These are phyloP conservation scores for Tilletia setariae DNA, from an alignment of 1,284 basidiomycete species.

Conservation along the genomic window DNA sequence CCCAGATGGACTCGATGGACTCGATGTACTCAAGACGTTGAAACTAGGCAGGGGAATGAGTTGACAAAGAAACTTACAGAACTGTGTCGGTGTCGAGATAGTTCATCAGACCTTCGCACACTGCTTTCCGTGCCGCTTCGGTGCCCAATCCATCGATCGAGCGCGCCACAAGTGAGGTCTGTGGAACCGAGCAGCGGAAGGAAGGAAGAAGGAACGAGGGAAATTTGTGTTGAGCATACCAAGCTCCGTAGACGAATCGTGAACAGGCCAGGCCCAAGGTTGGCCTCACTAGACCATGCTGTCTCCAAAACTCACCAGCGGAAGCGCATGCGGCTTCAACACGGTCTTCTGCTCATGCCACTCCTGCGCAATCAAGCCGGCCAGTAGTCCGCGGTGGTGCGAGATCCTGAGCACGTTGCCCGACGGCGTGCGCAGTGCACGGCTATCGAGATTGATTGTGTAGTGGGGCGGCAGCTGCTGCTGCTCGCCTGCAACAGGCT, in stretches of 20 bases:
- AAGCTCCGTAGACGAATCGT: too few species aligned
- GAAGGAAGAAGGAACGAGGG: slow-evolving; percentile 15
- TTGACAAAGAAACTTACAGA: slow-evolving; percentile 60
- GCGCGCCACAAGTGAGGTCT: slow-evolving; percentile 85
- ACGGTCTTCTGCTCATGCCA: slow-evolving; percentile 89
- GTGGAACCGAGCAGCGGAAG: slow-evolving; percentile 20
- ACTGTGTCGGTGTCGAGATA: slow-evolving; percentile 96
- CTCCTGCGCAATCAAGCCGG: slow-evolving; percentile 83
- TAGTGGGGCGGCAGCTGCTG: slow-evolving; percentile 56
- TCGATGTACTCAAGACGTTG: too few species aligned
- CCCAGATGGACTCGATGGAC: too few species aligned
- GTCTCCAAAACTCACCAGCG: slow-evolving; percentile 69
- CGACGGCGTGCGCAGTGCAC: slow-evolving; percentile 79
- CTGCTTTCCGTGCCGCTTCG: slow-evolving; percentile 63
- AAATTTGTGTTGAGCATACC: slow-evolving; percentile 18
- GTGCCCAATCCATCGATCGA: slow-evolving; percentile 78
- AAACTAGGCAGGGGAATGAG: slow-evolving; percentile 59
- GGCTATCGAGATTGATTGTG: slow-evolving; percentile 73
- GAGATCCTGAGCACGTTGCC: slow-evolving; percentile 75
- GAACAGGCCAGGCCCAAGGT: too few species aligned
- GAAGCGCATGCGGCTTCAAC: slow-evolving; percentile 84
- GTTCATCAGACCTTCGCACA: slow-evolving; percentile 70
- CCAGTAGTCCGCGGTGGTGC: slow-evolving; percentile 67
- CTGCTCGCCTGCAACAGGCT: not conserved
- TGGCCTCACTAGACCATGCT: too few species aligned